Percentiles rank a stretch among this genome's conserved stretches.
Conservation (phyloP, 148 eudicot species). For the Vaccinium darrowii region DNA sequence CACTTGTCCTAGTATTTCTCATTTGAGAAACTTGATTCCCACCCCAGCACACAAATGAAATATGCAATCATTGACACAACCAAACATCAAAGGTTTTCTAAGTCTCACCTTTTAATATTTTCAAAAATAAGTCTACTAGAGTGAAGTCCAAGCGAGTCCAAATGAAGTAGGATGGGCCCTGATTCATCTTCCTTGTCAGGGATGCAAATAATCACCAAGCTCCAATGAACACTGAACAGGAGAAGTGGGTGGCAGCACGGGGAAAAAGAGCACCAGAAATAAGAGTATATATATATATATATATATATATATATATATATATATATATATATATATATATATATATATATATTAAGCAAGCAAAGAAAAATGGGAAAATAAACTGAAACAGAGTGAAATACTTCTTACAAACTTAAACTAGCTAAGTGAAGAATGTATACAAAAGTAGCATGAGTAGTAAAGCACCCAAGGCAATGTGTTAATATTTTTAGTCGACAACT, state of each 20-base stretch:
- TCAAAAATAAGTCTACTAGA: constrained; percentile 45
- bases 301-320: background rate
- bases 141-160: constrained; percentile 88
- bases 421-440: background rate
- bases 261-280: background rate
- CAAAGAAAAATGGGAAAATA: background rate
- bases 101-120: constrained; percentile 57
- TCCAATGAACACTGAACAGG: constrained; percentile 79
- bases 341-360: background rate
- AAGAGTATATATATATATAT: background rate
- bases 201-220: constrained; percentile 83
- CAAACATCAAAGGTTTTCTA: background rate
- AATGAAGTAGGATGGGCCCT: constrained; percentile 76
- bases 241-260: background rate
- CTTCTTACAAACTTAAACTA: background rate
- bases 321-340: background rate
- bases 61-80: background rate
- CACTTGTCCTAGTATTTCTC: background rate
- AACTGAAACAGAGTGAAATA: background rate
- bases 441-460: background rate
- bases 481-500: too few relatives aligned
- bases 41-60: background rate
- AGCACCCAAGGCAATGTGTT: background rate
- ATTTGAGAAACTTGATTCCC: background rate
- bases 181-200: constrained; percentile 66